These are phyloP conservation scores for Tylopilus vinaceipallidus DNA, from an alignment of 768 basidiomycete genomes.

Conservation along the genomic window DNA sequence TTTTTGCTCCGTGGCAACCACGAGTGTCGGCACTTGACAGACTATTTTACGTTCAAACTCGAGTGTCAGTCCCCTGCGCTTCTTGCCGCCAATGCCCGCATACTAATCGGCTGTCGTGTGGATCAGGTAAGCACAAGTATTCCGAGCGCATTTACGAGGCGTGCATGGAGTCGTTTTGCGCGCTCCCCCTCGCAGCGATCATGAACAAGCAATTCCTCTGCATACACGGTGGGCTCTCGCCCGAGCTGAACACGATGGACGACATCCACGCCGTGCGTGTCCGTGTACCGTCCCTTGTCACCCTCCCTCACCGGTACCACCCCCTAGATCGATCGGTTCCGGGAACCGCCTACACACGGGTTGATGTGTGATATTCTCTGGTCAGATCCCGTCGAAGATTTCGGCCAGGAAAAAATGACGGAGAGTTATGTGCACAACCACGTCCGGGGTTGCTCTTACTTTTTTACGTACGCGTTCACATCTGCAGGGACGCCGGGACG, in stretches of 20 bases:
- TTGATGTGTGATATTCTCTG: constrained; percentile 99
- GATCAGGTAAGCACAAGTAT: constrained; percentile 95
- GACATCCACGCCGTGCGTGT: constrained; percentile 80
- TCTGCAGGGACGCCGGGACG: not conserved
- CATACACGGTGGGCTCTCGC: constrained; percentile 95
- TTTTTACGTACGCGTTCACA: constrained; percentile 64
- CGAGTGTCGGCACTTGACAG: constrained; percentile 97
- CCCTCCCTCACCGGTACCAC: not conserved
- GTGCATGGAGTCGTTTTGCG: constrained; percentile 97
- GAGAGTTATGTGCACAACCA: constrained; percentile 96
- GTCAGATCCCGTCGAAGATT: constrained; percentile 98
- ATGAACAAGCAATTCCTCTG: constrained; percentile 99
- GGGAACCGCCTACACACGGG: constrained; percentile 95
- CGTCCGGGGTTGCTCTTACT: constrained; percentile 95
- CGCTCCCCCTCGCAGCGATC: constrained; percentile 90
- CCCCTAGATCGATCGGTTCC: constrained; percentile 89
- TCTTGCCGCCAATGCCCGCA: too few species aligned
- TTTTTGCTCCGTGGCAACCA: constrained; percentile 98
- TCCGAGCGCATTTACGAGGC: constrained; percentile 95
- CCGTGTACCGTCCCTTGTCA: not conserved
- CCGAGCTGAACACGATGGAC: constrained; percentile 92
- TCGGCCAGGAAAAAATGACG: constrained; percentile 87
- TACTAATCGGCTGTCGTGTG: not conserved
- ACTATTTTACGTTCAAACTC: constrained; percentile 98
- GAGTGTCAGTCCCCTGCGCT: constrained; percentile 77